Percentiles rank a stretch among this genome's conserved stretches.
These are phyloP conservation scores for Sextonia rubra DNA, from an alignment of 164 flowering plant species.

Conservation along the genomic window DNA sequence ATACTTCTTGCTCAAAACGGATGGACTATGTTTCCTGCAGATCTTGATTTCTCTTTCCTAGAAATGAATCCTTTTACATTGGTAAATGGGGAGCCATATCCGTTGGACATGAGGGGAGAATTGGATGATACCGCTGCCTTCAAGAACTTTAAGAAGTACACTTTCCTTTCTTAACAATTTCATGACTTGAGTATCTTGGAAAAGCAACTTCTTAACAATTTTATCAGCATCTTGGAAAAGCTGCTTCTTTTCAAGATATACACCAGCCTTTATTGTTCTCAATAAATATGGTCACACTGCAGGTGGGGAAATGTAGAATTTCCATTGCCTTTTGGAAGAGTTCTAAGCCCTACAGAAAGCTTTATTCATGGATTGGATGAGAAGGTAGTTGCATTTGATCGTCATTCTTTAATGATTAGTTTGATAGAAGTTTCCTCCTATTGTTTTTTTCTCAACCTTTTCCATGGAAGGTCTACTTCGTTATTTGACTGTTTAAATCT, in stretches of 20 bases:
- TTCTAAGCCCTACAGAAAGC: constrained; percentile 71
- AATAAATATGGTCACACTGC: constrained; percentile 6
- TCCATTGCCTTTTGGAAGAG: constrained; percentile 91
- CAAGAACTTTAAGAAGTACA: constrained; percentile 88
- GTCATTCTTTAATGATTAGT: background rate
- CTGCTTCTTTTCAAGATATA: background rate
- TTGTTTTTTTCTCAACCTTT: background rate
- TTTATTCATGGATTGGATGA: constrained; percentile 78
- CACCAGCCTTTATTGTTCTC: background rate
- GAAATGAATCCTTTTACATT: constrained; percentile 95
- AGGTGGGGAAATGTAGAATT: constrained; percentile 89
- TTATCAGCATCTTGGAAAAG: background rate
- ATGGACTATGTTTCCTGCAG: constrained; percentile 23
- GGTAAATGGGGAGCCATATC: constrained; percentile 80
- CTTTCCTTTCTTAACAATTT: background rate
- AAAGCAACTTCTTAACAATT: background rate
- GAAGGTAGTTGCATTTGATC: constrained; percentile 42
- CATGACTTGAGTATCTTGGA: background rate
- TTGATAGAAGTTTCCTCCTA: constrained; percentile 4
- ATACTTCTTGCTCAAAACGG: background rate
- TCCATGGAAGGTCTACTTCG: background rate
- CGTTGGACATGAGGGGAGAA: constrained; percentile 91
- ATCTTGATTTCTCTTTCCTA: constrained; percentile 82
- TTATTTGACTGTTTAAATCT: background rate
- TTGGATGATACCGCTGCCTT: constrained; percentile 93